phyloP scores from a whole-genome alignment of 495 filamentous ascomycete species.

The Aspergillus kassunensis region DNA sequence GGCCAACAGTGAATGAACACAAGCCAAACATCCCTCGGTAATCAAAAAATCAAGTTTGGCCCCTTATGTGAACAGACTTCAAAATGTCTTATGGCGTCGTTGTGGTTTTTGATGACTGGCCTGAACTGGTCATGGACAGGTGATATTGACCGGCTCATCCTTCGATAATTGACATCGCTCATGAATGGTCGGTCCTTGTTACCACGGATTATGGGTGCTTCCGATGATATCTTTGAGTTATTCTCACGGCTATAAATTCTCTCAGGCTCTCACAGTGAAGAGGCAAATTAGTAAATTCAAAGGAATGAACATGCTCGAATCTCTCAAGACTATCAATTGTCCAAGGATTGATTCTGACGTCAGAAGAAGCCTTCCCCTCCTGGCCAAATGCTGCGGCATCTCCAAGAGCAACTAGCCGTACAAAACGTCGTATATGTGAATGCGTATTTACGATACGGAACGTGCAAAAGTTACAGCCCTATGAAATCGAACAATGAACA shows the following conservation, averaged over 20 bases:
- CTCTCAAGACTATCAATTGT: not conserved
- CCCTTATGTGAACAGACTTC: not conserved
- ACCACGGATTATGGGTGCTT: too few relatives aligned
- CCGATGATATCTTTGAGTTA: too few relatives aligned
- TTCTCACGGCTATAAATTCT: too few relatives aligned
- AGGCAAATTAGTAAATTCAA: not conserved
- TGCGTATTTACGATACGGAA: constrained; percentile 10
- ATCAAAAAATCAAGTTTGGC: too few relatives aligned
- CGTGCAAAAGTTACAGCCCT: constrained; percentile 9
- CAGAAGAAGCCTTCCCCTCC: not conserved
- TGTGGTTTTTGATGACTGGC: not conserved
- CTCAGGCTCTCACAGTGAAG: too few relatives aligned
- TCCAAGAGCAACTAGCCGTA: not conserved
- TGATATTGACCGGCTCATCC: too few relatives aligned
- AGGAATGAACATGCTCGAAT: not conserved
- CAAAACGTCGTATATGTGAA: not conserved
- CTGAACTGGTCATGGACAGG: not conserved
- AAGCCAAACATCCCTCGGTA: too few relatives aligned
- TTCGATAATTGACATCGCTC: too few relatives aligned
- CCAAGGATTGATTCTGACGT: not conserved
- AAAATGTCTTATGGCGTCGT: not conserved
- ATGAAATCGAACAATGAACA: constrained; percentile 46
- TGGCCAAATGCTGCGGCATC: constrained; percentile 1
- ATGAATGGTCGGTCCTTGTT: too few relatives aligned
- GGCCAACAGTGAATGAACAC: too few relatives aligned